Base-by-base conservation (phyloP, 176 grass and related monocot genomes). In the Oryza australiensis region DNA sequence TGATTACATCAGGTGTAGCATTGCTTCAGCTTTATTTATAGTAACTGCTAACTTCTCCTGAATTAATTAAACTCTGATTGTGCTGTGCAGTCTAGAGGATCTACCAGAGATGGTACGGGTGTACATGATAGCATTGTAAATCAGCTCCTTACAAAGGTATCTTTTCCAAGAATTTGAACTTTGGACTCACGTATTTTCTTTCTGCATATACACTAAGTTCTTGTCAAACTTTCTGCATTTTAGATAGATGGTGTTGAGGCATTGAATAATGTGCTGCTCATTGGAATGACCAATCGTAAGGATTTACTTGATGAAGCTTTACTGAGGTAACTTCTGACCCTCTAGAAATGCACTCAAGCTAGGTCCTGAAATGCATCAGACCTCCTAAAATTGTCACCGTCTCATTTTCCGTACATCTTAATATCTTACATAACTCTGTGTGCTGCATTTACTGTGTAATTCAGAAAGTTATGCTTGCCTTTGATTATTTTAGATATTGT, bases 231-330 rank as follows among this genome's bases (percentile, higher is more conserved):
- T 28, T 84, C 35, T 72, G 62, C 63, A 51, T 77, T 93, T 34
- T 85, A 95, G 90, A 98, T 98, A 86, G 96, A 98, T 79, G 96
- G 96, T 80, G 96, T 95, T 71, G 96, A 99, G 78, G 80, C 90
- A 10, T 80, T 99, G 80, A 99, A 99, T 67, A 99, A 99, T 14
- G 96, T 99, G 59, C 81, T 99, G 89, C 96, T 99, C 80, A 99
- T 99, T 87, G 96, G 96, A 80, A 95, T 98, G 92, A 98, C 92
- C 9, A 98, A 98, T 85, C 79, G 96, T 80, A 99, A 95, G 88
- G 96, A 99, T 93, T 87, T 95, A 69, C 89, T 99, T 66, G 96
- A 99, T 75, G 92, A 95, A 91, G 96, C 96, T 70, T 85, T 99
- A 49, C 86, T 99, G 77, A 95, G 93, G 93, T 95, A 71, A 57